A percentile compares a stretch with the other conserved stretches of the same genome.
phyloP scores from a whole-genome alignment of 352 stramenopile species.

The Phytopythium helicoides region DNA sequence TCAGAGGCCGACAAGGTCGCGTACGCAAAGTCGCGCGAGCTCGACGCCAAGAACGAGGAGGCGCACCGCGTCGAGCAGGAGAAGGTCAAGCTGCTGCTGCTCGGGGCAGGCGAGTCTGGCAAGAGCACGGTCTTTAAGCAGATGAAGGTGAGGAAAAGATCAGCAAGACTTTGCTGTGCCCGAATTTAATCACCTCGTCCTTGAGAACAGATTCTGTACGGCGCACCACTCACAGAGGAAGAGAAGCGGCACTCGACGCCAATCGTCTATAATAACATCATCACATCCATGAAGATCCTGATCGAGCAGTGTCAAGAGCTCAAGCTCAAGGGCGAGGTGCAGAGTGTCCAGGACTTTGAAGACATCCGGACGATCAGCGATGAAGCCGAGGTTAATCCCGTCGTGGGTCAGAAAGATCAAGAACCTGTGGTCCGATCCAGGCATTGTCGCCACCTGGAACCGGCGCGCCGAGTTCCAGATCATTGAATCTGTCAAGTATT shows the following conservation, averaged over 20 bases:
- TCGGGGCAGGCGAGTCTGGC: slow-evolving; percentile 93
- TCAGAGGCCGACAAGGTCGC: slow-evolving; percentile 54
- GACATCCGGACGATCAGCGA: slow-evolving; percentile 79
- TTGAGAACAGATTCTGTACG: slow-evolving; percentile 79
- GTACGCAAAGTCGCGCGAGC: slow-evolving; percentile 69
- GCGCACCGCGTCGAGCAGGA: slow-evolving; percentile 75
- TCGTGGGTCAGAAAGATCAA: slow-evolving; percentile 92
- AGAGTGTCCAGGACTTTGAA: slow-evolving; percentile 75
- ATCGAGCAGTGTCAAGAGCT: slow-evolving; percentile 85
- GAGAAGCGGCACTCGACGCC: slow-evolving; percentile 85
- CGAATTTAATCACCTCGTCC: not conserved
- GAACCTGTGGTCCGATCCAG: slow-evolving; percentile 91
- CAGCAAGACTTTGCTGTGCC: not conserved
- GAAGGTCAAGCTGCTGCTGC: slow-evolving; percentile 95
- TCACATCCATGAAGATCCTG: slow-evolving; percentile 91
- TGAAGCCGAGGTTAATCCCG: slow-evolving; percentile 86
- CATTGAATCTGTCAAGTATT: slow-evolving; percentile 96
- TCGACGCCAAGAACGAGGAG: slow-evolving; percentile 80
- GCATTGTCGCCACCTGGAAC: slow-evolving; percentile 89
- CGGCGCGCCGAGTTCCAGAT: slow-evolving; percentile 94
- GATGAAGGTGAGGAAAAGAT: slow-evolving; percentile 89
- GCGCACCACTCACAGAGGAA: slow-evolving; percentile 78
- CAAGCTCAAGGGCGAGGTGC: slow-evolving; percentile 76
- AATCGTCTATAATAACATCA: slow-evolving; percentile 91
- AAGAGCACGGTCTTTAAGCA: slow-evolving; percentile 96